A percentile compares a stretch with the other conserved stretches of the same genome.
phyloP scores from a whole-genome alignment of 768 basidiomycete genomes.

The Macrolepiota albuminosa region DNA sequence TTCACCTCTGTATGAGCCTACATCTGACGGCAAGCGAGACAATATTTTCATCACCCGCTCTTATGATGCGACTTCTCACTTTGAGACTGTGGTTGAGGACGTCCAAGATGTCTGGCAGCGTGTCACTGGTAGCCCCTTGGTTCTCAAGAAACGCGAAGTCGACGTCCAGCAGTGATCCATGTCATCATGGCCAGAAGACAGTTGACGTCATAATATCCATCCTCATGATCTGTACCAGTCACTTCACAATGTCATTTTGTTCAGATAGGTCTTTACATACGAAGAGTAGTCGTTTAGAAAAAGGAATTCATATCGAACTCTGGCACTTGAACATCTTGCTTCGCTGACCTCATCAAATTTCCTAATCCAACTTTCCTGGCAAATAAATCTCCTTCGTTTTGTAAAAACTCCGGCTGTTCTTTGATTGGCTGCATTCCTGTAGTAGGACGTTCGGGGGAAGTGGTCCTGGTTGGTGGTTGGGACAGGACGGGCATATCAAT shows the following conservation, averaged over 20 bases:
- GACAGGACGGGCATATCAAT: conserved; percentile 86
- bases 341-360: conserved; percentile 85
- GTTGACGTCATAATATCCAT: neutral
- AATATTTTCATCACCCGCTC: conserved; percentile 97
- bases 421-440: conserved; percentile 18
- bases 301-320: conserved; percentile 89
- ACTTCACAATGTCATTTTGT: conserved; percentile 10
- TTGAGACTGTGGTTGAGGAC: conserved; percentile 97
- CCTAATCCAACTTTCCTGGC: conserved; percentile 74
- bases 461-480: conserved; percentile 49
- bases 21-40: conserved; percentile 73
- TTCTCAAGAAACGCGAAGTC: conserved; percentile 83
- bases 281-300: conserved; percentile 30
- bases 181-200: neutral
- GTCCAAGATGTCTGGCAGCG: conserved; percentile 96
- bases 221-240: neutral
- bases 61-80: conserved; percentile 98
- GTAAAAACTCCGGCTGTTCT: conserved; percentile 25
- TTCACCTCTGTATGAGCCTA: conserved; percentile 84
- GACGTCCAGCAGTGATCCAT: conserved; percentile 47
- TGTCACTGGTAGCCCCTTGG: conserved; percentile 70
- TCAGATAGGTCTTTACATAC: neutral
- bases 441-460: conserved; percentile 38
- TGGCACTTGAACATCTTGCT: conserved; percentile 78
- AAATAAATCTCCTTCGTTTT: conserved; percentile 54